These are phyloP conservation scores for Pisolithus orientalis DNA, from an alignment of 768 basidiomycete genomes.

Conservation along the genomic window DNA sequence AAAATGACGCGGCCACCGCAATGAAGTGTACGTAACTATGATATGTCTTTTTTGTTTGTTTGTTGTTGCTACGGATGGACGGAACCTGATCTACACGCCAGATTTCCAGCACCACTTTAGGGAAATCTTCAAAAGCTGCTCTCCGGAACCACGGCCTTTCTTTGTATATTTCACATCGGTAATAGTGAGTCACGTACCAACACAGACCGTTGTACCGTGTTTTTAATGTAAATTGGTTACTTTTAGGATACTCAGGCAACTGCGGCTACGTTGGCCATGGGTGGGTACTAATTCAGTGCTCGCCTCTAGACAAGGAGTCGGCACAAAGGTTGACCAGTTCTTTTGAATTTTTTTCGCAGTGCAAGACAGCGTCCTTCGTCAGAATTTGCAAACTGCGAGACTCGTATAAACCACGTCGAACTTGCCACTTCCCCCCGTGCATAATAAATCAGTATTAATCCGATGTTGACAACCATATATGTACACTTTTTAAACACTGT, in stretches of 20 bases:
- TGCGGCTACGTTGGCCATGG: conserved; percentile 61
- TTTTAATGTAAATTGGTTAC: conserved; percentile 4
- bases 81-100: conserved; percentile 18
- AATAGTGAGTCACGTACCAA: conserved; percentile 44
- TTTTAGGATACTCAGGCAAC: conserved; percentile 68
- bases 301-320: too few species aligned
- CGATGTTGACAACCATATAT: too few species aligned
- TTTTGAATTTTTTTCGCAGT: conserved; percentile 30
- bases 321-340: too few species aligned
- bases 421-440: neutral
- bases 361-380: conserved; percentile 65
- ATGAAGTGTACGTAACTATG: conserved; percentile 51
- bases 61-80: too few species aligned
- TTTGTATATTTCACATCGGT: conserved; percentile 70
- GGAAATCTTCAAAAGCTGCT: conserved; percentile 58
- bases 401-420: conserved; percentile 41
- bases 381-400: conserved; percentile 64
- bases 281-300: conserved; percentile 30
- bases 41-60: too few species aligned
- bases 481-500: too few species aligned
- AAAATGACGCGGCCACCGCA: conserved; percentile 63
- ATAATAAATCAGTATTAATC: too few species aligned
- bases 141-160: conserved; percentile 45
- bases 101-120: conserved; percentile 80
- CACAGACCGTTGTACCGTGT: neutral